Base-by-base conservation (phyloP, 108 stramenopile genomes). In the Skeletonema marinoi region DNA sequence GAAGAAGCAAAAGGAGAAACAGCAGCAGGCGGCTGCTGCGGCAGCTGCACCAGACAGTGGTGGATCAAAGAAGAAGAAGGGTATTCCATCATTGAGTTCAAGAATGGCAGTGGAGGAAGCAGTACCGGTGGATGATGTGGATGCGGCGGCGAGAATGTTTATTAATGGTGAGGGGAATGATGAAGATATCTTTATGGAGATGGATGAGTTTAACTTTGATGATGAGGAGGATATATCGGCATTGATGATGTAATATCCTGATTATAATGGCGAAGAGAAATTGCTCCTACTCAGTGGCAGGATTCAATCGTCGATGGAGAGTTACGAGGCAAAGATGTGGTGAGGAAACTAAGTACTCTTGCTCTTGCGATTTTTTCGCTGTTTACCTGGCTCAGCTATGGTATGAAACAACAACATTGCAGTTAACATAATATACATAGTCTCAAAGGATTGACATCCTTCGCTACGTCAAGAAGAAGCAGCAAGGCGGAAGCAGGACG, bases 171-270 rank as follows among this genome's bases (percentile, higher is more conserved):
- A 74, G 14, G 79, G 73, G 36, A 74, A 63, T 42, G 88, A 89
- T 54, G 92, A 91, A 42, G 87, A 88, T 74, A 72, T 90, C 8
- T 65, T 82, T 32, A 35, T 82, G 12, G 85, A 80, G 66, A 8
- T 19, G 2, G 80, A 85, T 48, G 72, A 81, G 77, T 88, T 92
- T 33, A 78, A 87, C 39, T 89, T 90, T 65, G 87, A 84, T 65
- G 87, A 84, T 19, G 70, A 78, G 29, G 89, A 90, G 60, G 84
- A 90, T 71, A 72, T 82, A 19, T 68, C 74, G n/a, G 79, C 63
- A 72, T 69, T 85, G 59, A 41, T 41, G 39, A 25, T 25, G 25
- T 25, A 25, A 25, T 25, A 25, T 25, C 0, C 25, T 0, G 25
- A 25, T 25, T 25, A 25, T n/a, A n/a, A n/a, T 0, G 25, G 25